phyloP scores from a whole-genome alignment of 1,284 basidiomycete species.

The Macrocystidia cucumis region DNA sequence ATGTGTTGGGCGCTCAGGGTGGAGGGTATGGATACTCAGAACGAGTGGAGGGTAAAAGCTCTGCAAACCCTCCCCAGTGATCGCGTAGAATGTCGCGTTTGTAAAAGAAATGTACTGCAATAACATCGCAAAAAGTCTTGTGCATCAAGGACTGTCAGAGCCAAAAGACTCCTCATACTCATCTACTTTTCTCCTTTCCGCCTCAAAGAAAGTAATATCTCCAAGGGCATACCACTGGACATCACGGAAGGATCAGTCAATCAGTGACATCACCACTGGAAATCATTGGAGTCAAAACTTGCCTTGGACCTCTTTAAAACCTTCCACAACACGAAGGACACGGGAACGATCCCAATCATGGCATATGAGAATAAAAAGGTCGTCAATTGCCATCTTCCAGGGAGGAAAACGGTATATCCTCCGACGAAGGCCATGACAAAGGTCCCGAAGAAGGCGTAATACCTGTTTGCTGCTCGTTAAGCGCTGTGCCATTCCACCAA shows the following conservation, averaged over 20 bases:
- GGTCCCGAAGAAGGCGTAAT: conserved; percentile 34
- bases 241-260: conserved; percentile 1
- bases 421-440: conserved; percentile 46
- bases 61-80: conserved; percentile 32
- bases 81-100: too few relatives aligned
- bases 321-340: conserved; percentile 57
- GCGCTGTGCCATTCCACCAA: background rate
- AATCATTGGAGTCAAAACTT: conserved; percentile 9
- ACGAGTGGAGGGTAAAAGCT: conserved; percentile 41
- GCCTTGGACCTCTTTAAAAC: conserved; percentile 42
- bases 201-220: conserved; percentile 30
- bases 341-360: conserved; percentile 45
- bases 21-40: conserved; percentile 72
- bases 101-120: too few relatives aligned
- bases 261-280: background rate
- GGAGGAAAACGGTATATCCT: conserved; percentile 48
- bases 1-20: conserved; percentile 48
- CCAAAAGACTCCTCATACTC: conserved; percentile 23
- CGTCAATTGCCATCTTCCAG: conserved; percentile 42
- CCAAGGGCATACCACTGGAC: conserved; percentile 29
- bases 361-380: conserved; percentile 50
- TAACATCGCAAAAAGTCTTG: background rate
- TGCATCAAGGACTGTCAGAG: background rate
- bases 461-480: conserved; percentile 17
- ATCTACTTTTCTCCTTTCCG: conserved; percentile 28